phyloP scores from a whole-genome alignment of 805 yeast genomes.

The Pichia phayaonensis region DNA sequence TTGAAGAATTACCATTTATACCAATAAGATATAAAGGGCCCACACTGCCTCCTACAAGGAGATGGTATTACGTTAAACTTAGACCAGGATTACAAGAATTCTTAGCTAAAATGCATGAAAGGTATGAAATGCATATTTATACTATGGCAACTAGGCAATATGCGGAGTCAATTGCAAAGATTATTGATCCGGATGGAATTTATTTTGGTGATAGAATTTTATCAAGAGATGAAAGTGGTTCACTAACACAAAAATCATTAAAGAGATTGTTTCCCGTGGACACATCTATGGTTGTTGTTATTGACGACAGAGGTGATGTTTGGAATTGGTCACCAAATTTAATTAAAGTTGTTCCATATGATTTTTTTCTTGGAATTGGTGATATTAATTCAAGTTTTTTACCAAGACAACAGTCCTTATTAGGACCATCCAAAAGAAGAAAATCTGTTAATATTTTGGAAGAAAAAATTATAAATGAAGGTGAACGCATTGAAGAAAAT shows the following conservation, averaged over 20 bases:
- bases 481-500: slow-evolving; percentile 20
- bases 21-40: slow-evolving; percentile 58
- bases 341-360: slow-evolving; percentile 90
- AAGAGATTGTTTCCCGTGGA: slow-evolving; percentile 90
- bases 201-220: slow-evolving; percentile 88
- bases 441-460: slow-evolving; percentile 51
- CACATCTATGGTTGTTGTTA: slow-evolving; percentile 91
- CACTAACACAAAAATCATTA: slow-evolving; percentile 79
- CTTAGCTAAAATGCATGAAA: slow-evolving; percentile 50
- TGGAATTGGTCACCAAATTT: slow-evolving; percentile 96
- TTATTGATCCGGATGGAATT: slow-evolving; percentile 83
- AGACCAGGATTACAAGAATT: slow-evolving; percentile 83
- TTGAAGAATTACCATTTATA: slow-evolving; percentile 65
- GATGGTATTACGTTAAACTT: slow-evolving; percentile 89
- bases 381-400: slow-evolving; percentile 90
- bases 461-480: slow-evolving; percentile 30
- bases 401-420: slow-evolving; percentile 60
- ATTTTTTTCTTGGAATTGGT: slow-evolving; percentile 94
- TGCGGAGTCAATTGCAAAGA: slow-evolving; percentile 80
- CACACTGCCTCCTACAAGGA: slow-evolving; percentile 46
- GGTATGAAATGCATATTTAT: slow-evolving; percentile 87
- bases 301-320: slow-evolving; percentile 97
- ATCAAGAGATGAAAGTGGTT: slow-evolving; percentile 92
- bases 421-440: slow-evolving; percentile 59
- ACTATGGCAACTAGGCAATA: slow-evolving; percentile 97